Conservation (phyloP, 2,329 filamentous ascomycete genomes). For the Colletotrichum gloeosporioides region DNA sequence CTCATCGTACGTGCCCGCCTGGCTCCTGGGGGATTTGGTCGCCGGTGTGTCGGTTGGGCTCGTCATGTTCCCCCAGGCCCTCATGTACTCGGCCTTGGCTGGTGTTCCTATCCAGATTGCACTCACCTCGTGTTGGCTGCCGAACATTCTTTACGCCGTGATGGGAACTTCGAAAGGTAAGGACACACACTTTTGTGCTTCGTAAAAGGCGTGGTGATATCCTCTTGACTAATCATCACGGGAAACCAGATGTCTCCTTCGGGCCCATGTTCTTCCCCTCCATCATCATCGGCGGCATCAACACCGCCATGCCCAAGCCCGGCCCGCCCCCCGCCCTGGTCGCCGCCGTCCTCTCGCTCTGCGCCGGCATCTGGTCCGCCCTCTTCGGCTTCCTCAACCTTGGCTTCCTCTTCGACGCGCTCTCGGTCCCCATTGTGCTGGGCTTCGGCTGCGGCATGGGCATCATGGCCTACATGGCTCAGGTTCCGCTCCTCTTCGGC, state of each 20-base stretch:
- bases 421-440: not conserved
- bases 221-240: accelerated
- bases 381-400: not conserved
- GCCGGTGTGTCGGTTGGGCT: not conserved
- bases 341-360: not conserved
- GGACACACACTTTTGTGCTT: not conserved
- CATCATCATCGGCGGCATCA: not conserved
- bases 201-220: accelerated
- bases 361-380: not conserved
- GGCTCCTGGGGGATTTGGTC: not conserved
- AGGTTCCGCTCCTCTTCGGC: not conserved
- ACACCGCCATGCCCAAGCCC: not conserved
- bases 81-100: not conserved
- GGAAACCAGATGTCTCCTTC: not conserved
- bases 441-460: not conserved
- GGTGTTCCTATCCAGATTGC: not conserved
- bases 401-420: not conserved
- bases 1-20: not conserved
- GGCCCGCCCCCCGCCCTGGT: not conserved
- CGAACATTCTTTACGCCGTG: not conserved
- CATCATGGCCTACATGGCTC: not conserved
- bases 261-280: not conserved
- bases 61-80: not conserved
- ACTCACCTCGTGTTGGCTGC: not conserved
- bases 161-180: not conserved